A percentile compares a stretch with the other conserved stretches of the same genome.
Evolutionary conservation across 1,284 basidiomycete species (phyloP).

Genomic region (Ustilago bromivora): DNA sequence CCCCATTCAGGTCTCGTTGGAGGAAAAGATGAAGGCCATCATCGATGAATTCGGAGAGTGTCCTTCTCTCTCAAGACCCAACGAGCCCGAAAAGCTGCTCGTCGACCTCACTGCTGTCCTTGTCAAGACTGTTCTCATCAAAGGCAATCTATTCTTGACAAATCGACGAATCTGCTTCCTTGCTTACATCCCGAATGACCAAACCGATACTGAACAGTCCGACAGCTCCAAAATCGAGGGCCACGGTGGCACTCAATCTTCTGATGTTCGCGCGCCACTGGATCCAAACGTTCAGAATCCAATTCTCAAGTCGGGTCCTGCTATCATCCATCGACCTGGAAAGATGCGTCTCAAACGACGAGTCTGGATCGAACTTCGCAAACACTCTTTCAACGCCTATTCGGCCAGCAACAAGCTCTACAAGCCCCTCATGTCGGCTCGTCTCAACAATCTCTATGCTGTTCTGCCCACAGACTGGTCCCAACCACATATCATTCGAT

Average conservation of each 20-base stretch:
- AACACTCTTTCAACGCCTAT: conserved; percentile 56
- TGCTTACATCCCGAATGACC: conserved; percentile 50
- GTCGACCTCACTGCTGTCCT: conserved; percentile 49
- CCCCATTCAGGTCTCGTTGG: conserved; percentile 23
- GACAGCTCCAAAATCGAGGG: background rate
- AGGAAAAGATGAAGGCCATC: conserved; percentile 55
- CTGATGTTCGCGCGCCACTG: conserved; percentile 9
- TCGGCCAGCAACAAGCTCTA: conserved; percentile 59
- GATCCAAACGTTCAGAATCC: conserved; percentile 47
- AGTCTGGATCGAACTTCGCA: conserved; percentile 59
- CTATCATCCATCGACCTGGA: conserved; percentile 51
- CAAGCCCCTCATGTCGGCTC: conserved; percentile 53
- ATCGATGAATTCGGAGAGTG: conserved; percentile 59
- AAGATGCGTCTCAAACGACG: conserved; percentile 51
- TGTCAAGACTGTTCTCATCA: conserved; percentile 59
- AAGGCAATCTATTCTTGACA: conserved; percentile 59
- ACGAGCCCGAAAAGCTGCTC: conserved; percentile 52
- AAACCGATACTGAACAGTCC: conserved; percentile 2
- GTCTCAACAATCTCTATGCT: conserved; percentile 52
- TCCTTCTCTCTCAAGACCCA: conserved; percentile 25
- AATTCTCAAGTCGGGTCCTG: conserved; percentile 56
- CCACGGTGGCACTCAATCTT: background rate
- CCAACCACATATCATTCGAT: conserved; percentile 47
- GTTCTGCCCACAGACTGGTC: conserved; percentile 53
- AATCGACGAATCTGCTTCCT: conserved; percentile 61